These are phyloP conservation scores for Pythium phragmitis DNA, from an alignment of 352 stramenopile species.

Conservation along the genomic window DNA sequence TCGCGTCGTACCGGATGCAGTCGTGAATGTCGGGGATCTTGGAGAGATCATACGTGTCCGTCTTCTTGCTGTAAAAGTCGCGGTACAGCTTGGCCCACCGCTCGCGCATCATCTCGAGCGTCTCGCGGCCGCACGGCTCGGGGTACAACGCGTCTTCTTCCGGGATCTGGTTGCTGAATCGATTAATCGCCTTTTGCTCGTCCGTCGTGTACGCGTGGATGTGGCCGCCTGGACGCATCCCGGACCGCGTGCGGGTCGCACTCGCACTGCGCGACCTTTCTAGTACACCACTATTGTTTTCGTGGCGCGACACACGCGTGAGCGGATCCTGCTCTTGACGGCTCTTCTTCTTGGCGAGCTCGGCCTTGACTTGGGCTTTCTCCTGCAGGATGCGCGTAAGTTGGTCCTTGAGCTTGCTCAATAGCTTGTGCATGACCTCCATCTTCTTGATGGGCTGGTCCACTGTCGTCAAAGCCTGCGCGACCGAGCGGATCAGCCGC, in stretches of 20 bases:
- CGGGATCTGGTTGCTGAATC: conserved; percentile 30
- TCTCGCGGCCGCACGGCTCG: conserved; percentile 82
- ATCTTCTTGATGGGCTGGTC: conserved; percentile 95
- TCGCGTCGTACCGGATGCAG: conserved; percentile 97
- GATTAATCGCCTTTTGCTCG: conserved; percentile 30
- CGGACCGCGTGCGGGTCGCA: conserved; percentile 38
- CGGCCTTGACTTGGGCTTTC: conserved; percentile 61
- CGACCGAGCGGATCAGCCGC: conserved; percentile 78
- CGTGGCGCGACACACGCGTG: conserved; percentile 24
- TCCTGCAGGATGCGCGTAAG: conserved; percentile 78
- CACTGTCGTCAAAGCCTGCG: conserved; percentile 69
- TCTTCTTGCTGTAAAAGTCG: conserved; percentile 95
- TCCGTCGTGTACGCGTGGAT: conserved; percentile 52
- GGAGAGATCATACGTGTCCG: conserved; percentile 92
- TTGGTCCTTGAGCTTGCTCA: conserved; percentile 94
- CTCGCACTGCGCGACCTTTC: conserved; percentile 71
- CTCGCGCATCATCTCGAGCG: conserved; percentile 86
- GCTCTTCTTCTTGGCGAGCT: conserved; percentile 32
- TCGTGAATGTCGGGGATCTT: conserved; percentile 99
- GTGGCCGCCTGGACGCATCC: conserved; percentile 34
- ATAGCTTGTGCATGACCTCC: conserved; percentile 87
- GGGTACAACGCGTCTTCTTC: conserved; percentile 70
- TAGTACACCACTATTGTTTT: conserved; percentile 40
- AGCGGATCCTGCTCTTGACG: conserved; percentile 30
- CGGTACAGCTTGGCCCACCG: conserved; percentile 94